Evolutionary conservation across 352 stramenopile species (phyloP).

Genomic region (Phytophthora capsici): DNA sequence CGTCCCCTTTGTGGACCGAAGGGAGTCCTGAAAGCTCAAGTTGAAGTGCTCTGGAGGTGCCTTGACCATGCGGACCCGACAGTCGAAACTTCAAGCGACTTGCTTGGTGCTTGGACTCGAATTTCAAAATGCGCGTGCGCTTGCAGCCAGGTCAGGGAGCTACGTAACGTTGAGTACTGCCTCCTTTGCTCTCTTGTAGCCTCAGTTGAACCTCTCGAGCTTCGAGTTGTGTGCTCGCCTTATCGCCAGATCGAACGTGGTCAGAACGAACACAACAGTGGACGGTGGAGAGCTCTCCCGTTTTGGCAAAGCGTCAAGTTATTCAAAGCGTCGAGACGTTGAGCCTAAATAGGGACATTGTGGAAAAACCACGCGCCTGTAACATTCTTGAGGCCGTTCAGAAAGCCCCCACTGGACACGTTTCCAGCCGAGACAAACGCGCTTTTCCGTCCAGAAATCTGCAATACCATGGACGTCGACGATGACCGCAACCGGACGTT

Average conservation of each 20-base stretch:
- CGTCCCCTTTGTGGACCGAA: not conserved
- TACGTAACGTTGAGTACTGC: conserved; percentile 5
- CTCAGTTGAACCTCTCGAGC: conserved; percentile 7
- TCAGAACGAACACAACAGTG: conserved; percentile 32
- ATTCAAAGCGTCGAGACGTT: not conserved
- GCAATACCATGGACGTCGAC: conserved; percentile 12
- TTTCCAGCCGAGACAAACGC: conserved; percentile 11
- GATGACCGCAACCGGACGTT: conserved; percentile 5
- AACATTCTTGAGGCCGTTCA: conserved; percentile 13
- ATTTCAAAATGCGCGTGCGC: conserved; percentile 26
- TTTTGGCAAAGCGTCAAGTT: no score
- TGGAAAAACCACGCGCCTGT: conserved; percentile 13
- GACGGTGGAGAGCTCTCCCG: not conserved
- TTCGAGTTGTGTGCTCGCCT: conserved; percentile 13
- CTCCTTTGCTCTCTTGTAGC: conserved; percentile 5
- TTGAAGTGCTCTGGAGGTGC: conserved; percentile 16
- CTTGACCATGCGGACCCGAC: not conserved
- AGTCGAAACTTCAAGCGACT: not conserved
- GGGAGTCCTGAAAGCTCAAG: not conserved
- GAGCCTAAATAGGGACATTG: not conserved
- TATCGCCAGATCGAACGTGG: conserved; percentile 29
- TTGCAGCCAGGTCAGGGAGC: conserved; percentile 9
- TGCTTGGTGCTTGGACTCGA: conserved; percentile 14
- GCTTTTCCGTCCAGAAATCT: conserved; percentile 6
- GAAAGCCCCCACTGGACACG: conserved; percentile 1